Base-by-base conservation (phyloP, 768 basidiomycete genomes). In the Suillus placidus region DNA sequence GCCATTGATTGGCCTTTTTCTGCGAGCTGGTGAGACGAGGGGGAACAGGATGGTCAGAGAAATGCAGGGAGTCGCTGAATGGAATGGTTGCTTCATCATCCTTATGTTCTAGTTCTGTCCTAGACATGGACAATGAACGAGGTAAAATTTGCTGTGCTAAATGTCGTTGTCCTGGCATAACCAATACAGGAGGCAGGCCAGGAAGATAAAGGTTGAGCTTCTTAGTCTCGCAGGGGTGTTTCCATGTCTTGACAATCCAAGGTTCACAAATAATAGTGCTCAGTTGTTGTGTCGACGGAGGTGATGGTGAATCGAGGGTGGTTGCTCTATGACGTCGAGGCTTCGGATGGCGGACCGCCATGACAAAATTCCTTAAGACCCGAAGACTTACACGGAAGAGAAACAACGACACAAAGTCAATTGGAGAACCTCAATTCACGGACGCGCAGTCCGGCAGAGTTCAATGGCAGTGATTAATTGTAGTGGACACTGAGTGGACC, bases 121-220 rank as follows among this genome's bases (percentile, higher is more conserved):
- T n/a, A 13, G 60, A 42, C 60, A 34, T 37, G 20, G 38, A 34
- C 32, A 42, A 43, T 47, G 45, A 47, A 45, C 23, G n/a, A 42
- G 42, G 45, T 37, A 34, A 37, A 61, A 20, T 34, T 42, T 42
- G 40, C 45, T 61, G 60, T 61, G 43, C 10, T 32, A 61, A 61
- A 42, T 47, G 60, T 34, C 43, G 26, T 34, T n/a, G 42, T 34
- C 42, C 60, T 42, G 60, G 60, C n/a, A 61, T 38, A n/a, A 61
- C 37, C 20, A 61, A 34, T 32, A 61, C 61, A 6, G 61, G 38
- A 42, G 38, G 23, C 9, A 13, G 38, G 9, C 43, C 43, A 34
- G 60, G 60, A 20, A 61, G 45, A 47, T 61, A 61, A 12, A 61
- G 45, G 45, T 47, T 47, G n/a, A 47, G 45, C 10, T 47, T 47